Percentiles rank a stretch among this genome's conserved stretches.
Conservation (phyloP, 345 rosid genomes). For the Nasturtium officinale region DNA sequence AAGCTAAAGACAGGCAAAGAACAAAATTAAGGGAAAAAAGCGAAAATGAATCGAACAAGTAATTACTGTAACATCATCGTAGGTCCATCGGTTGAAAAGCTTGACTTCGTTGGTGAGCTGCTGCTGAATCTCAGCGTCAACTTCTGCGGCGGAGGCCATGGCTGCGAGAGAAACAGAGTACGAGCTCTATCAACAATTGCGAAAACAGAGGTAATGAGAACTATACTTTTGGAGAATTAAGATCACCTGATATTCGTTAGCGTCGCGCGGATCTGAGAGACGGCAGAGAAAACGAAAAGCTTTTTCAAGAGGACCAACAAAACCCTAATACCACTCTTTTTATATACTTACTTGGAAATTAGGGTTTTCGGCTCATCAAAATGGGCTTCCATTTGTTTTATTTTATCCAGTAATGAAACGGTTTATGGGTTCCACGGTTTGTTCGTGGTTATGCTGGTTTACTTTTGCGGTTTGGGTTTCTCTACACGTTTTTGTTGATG, state of each 20-base stretch:
- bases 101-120: slow-evolving; percentile 59
- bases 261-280: slow-evolving; percentile 39
- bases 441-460: slow-evolving; percentile 19
- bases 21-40: too few species aligned
- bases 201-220: slow-evolving; percentile 6
- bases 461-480: not conserved
- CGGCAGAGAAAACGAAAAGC: slow-evolving; percentile 8
- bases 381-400: slow-evolving; percentile 31
- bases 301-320: slow-evolving; percentile 23
- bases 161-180: slow-evolving; percentile 26
- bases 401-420: slow-evolving; percentile 20
- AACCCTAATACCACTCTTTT: slow-evolving; percentile 26
- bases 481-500: not conserved
- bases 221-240: not conserved
- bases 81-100: slow-evolving; percentile 81
- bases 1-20: not conserved
- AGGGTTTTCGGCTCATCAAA: slow-evolving; percentile 35
- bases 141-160: slow-evolving; percentile 41
- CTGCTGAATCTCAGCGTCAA: slow-evolving; percentile 37
- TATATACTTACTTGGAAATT: not conserved
- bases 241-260: slow-evolving; percentile 33
- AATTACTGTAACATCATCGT: slow-evolving; percentile 62
- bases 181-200: not conserved
- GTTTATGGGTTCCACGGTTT: slow-evolving; percentile 6
- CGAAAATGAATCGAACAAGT: not conserved